phyloP scores from a whole-genome alignment of 2,329 filamentous ascomycete genomes.

The Aspergillus bombycis region DNA sequence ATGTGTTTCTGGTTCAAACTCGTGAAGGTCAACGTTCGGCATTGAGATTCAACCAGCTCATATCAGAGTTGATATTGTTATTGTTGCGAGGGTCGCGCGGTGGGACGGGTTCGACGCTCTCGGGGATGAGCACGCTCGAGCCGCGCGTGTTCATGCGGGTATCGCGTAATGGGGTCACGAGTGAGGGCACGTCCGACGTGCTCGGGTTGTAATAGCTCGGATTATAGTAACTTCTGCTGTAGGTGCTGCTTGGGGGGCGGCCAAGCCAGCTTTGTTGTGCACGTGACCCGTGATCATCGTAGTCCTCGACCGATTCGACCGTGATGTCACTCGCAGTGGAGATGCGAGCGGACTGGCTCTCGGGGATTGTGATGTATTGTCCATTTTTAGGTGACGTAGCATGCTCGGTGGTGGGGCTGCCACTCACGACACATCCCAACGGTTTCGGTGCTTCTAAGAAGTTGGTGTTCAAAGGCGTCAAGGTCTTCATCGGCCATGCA shows the following conservation, averaged over 20 bases:
- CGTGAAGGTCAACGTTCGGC: constrained; percentile 25
- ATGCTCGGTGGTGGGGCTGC: constrained; percentile 48
- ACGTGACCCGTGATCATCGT: constrained; percentile 33
- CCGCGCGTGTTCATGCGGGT: constrained; percentile 28
- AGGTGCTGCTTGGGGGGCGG: constrained; percentile 46
- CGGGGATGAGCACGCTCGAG: constrained; percentile 40
- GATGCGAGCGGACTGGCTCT: constrained; percentile 48
- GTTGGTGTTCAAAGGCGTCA: constrained; percentile 40
- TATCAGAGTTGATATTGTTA: constrained; percentile 41
- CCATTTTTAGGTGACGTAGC: constrained; percentile 30
- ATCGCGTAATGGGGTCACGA: constrained; percentile 18
- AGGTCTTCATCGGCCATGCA: constrained; percentile 44
- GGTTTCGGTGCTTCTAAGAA: constrained; percentile 44
- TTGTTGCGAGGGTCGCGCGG: constrained; percentile 14
- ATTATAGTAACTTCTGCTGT: constrained; percentile 45
- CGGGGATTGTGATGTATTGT: constrained; percentile 38
- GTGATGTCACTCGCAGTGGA: constrained; percentile 48
- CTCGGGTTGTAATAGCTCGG: constrained; percentile 20
- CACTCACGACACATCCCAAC: constrained; percentile 43
- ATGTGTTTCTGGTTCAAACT: not conserved
- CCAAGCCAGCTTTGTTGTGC: constrained; percentile 35
- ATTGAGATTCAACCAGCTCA: constrained; percentile 49
- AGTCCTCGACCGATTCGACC: constrained; percentile 39
- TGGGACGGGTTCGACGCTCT: constrained; percentile 29
- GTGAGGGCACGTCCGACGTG: constrained; percentile 25